phyloP scores from a whole-genome alignment of 2,329 filamentous ascomycete species.

The Diaporthe destruens region DNA sequence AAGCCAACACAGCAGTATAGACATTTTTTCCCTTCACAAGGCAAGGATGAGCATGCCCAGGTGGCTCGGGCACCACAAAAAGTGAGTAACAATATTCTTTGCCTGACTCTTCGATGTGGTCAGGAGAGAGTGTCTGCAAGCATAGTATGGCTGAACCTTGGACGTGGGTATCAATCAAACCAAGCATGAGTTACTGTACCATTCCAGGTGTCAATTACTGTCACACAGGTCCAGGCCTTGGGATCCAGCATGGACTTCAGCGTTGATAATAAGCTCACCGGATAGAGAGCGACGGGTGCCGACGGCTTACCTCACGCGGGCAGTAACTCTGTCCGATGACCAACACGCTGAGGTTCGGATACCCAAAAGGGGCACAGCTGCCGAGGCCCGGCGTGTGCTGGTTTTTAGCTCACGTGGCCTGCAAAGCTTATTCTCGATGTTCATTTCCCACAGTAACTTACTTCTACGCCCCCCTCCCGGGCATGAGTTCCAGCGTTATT shows the following conservation, averaged over 20 bases:
- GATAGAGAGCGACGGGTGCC: not conserved
- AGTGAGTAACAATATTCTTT: not conserved
- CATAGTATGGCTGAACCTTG: not conserved
- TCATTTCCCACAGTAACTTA: no score
- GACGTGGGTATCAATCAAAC: not conserved
- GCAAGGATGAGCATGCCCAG: not conserved
- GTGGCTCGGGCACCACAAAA: not conserved
- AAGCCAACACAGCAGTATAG: no score
- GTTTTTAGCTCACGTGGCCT: slow-evolving; percentile 10
- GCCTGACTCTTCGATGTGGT: not conserved
- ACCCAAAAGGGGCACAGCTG: not conserved
- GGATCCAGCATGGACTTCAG: not conserved
- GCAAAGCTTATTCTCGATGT: slow-evolving; percentile 7
- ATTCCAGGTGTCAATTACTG: not conserved
- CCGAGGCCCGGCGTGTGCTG: not conserved
- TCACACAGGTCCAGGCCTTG: not conserved
- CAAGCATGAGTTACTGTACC: not conserved
- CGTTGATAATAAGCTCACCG: not conserved
- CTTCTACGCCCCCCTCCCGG: no score
- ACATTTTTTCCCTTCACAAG: not conserved
- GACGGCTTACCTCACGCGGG: no score
- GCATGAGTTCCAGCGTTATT: not conserved
- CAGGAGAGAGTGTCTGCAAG: no score
- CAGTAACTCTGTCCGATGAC: not conserved
- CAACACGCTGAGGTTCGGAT: not conserved